Evolutionary conservation across 2,329 filamentous ascomycete genomes (phyloP).

Genomic region (Periconia macrospinosa): DNA sequence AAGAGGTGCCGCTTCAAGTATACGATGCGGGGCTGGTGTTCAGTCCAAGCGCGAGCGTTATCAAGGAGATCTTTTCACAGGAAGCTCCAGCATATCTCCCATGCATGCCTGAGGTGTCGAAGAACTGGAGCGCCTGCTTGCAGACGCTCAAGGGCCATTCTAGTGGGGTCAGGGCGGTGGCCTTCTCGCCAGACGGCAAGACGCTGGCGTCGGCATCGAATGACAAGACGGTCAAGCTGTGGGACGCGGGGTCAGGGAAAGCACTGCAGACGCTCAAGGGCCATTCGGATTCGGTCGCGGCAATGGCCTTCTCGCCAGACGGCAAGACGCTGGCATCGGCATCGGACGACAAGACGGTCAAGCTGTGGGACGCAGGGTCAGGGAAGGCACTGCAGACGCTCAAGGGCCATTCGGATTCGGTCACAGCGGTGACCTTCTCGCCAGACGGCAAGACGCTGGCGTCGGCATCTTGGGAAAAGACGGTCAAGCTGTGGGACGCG

Average conservation of each 20-base stretch:
- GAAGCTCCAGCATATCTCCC: constrained; percentile 13
- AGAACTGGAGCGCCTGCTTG: constrained; percentile 5
- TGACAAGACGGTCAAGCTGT: not conserved
- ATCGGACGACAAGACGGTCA: not conserved
- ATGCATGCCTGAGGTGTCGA: constrained; percentile 9
- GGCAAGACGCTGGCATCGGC: not conserved
- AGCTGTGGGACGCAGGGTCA: not conserved
- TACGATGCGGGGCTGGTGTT: constrained; percentile 21
- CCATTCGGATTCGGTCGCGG: not conserved
- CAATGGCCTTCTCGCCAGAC: not conserved
- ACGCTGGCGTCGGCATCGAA: not conserved
- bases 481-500: too few relatives aligned
- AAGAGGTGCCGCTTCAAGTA: constrained; percentile 14
- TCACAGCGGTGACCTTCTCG: too few relatives aligned
- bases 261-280: not conserved
- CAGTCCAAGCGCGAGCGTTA: constrained; percentile 14
- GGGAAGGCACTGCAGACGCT: not conserved
- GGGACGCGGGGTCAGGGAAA: not conserved
- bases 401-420: not conserved
- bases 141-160: not conserved
- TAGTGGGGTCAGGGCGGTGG: not conserved
- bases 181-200: not conserved
- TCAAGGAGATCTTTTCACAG: constrained; percentile 12
- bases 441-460: too few relatives aligned
- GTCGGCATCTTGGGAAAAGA: too few relatives aligned